Evolutionary conservation across 768 basidiomycete species (phyloP).

Genomic region (Gymnopilus dilepis): DNA sequence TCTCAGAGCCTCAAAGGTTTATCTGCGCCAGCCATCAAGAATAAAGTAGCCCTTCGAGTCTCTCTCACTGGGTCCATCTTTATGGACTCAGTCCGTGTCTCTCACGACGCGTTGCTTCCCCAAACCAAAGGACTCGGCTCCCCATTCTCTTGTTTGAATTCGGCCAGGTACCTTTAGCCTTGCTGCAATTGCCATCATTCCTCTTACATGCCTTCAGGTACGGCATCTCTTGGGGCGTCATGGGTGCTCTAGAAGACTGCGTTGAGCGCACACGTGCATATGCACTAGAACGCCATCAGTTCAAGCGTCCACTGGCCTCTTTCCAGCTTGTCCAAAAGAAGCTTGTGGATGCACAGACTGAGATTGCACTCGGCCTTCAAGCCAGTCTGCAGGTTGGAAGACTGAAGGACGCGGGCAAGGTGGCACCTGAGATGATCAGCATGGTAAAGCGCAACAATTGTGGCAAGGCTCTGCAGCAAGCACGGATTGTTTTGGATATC

Average conservation of each 20-base stretch:
- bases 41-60: slow-evolving; percentile 90
- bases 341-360: slow-evolving; percentile 90
- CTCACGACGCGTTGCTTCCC: slow-evolving; percentile 77
- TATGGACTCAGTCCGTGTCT: slow-evolving; percentile 88
- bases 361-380: slow-evolving; percentile 77
- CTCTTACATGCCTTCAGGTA: slow-evolving; percentile 45
- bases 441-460: slow-evolving; percentile 96
- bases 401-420: slow-evolving; percentile 76
- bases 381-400: slow-evolving; percentile 84
- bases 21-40: slow-evolving; percentile 85
- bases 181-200: slow-evolving; percentile 9
- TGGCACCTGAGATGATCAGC: slow-evolving; percentile 92
- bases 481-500: slow-evolving; percentile 83
- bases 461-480: slow-evolving; percentile 87
- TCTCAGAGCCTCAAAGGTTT: slow-evolving; percentile 80
- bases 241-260: slow-evolving; percentile 96
- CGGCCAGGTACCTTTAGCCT: slow-evolving; percentile 59
- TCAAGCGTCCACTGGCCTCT: slow-evolving; percentile 85
- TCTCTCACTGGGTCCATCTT: slow-evolving; percentile 88
- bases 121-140: slow-evolving; percentile 78
- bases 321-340: slow-evolving; percentile 99
- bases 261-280: slow-evolving; percentile 78
- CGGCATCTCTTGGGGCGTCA: slow-evolving; percentile 94
- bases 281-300: slow-evolving; percentile 89
- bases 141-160: slow-evolving; percentile 93